phyloP scores from a whole-genome alignment of 2,329 filamentous ascomycete genomes.

The Lachnellula hyalina region DNA sequence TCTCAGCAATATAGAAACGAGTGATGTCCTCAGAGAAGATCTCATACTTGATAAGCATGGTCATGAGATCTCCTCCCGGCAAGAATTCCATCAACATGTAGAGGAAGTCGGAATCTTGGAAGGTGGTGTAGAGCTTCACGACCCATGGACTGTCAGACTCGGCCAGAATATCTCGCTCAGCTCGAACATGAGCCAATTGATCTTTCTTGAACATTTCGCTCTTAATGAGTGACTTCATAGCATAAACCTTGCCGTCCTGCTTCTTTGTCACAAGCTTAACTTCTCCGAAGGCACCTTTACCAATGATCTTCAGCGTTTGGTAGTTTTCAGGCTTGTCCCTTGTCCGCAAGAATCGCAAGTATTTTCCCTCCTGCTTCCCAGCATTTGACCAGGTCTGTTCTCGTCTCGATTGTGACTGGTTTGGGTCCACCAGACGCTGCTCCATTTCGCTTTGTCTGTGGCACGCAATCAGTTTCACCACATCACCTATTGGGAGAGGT shows the following conservation, averaged over 20 bases:
- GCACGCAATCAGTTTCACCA: neutral
- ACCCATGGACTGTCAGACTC: constrained; percentile 99
- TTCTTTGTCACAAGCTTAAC: constrained; percentile 97
- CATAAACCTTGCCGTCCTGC: constrained; percentile 93
- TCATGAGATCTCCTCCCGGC: constrained; percentile 97
- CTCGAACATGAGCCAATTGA: constrained; percentile 92
- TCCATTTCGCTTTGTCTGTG: constrained; percentile 86
- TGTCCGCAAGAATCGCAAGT: constrained; percentile 88
- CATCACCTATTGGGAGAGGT: neutral
- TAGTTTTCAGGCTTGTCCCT: constrained; percentile 94
- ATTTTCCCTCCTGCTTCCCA: constrained; percentile 84
- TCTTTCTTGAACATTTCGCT: constrained; percentile 99
- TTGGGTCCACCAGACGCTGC: constrained; percentile 72
- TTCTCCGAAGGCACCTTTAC: constrained; percentile 97
- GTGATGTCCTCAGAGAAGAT: constrained; percentile 99
- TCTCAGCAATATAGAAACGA: constrained; percentile 97
- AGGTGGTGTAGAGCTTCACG: constrained; percentile 96
- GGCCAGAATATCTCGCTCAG: constrained; percentile 94
- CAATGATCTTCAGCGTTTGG: constrained; percentile 93
- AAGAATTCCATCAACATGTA: constrained; percentile 99
- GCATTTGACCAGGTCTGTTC: constrained; percentile 80
- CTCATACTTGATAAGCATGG: constrained; percentile 99
- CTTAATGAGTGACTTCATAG: constrained; percentile 97
- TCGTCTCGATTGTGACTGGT: constrained; percentile 68
- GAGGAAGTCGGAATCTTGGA: constrained; percentile 92